phyloP scores from a whole-genome alignment of 768 basidiomycete genomes.

The Rhodotorula paludigena region DNA sequence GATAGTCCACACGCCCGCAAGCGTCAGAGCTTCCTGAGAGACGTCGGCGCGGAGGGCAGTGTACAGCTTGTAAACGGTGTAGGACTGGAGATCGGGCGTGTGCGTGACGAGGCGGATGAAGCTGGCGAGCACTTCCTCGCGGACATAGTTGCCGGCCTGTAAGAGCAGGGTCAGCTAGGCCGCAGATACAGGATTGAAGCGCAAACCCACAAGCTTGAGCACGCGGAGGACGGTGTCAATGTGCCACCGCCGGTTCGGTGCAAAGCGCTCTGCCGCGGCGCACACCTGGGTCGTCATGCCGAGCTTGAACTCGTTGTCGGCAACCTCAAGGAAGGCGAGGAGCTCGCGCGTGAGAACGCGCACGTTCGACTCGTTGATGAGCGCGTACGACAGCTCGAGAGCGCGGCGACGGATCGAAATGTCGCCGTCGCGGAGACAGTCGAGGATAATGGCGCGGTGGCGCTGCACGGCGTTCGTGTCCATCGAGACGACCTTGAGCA shows the following conservation, averaged over 20 bases:
- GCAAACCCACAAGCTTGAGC: slow-evolving; percentile 67
- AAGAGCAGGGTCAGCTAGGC: background rate
- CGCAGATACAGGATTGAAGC: too few relatives aligned
- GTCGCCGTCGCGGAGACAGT: slow-evolving; percentile 97
- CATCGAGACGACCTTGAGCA: slow-evolving; percentile 96
- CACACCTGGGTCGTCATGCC: slow-evolving; percentile 97
- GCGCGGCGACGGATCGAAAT: slow-evolving; percentile 97
- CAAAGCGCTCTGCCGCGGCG: slow-evolving; percentile 89
- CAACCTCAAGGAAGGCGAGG: slow-evolving; percentile 91
- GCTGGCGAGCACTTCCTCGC: slow-evolving; percentile 88
- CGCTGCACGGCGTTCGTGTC: slow-evolving; percentile 97
- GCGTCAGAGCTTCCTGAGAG: slow-evolving; percentile 90
- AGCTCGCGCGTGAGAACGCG: slow-evolving; percentile 86
- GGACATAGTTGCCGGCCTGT: slow-evolving; percentile 94
- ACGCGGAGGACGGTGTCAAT: slow-evolving; percentile 94
- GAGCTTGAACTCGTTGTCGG: slow-evolving; percentile 97
- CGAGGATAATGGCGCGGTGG: slow-evolving; percentile 96
- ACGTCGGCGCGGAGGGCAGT: slow-evolving; percentile 80
- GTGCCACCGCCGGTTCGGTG: slow-evolving; percentile 97
- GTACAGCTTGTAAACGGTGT: slow-evolving; percentile 87
- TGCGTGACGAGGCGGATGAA: slow-evolving; percentile 95
- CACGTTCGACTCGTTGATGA: slow-evolving; percentile 92
- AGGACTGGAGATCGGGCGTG: slow-evolving; percentile 92
- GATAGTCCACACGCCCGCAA: slow-evolving; percentile 89
- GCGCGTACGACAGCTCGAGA: slow-evolving; percentile 90